These are phyloP conservation scores for Entophlyctis helioformis DNA, from an alignment of 192 early-diverging fungal genomes.

Conservation along the genomic window DNA sequence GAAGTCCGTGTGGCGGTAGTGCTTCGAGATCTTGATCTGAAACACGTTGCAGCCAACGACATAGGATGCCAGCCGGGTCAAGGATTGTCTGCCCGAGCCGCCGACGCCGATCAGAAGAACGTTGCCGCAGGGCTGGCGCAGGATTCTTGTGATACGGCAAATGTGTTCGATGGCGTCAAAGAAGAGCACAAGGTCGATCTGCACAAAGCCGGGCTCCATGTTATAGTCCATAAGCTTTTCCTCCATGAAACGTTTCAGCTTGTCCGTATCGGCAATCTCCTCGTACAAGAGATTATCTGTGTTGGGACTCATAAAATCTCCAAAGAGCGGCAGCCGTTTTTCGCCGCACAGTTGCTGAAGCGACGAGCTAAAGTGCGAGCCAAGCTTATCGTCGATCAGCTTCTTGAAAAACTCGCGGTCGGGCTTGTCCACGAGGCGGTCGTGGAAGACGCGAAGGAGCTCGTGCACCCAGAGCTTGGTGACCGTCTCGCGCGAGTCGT, in stretches of 20 bases:
- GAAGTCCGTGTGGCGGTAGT: slow-evolving; percentile 43
- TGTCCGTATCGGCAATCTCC: slow-evolving; percentile 29
- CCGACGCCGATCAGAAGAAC: slow-evolving; percentile 45
- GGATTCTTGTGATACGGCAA: slow-evolving; percentile 40
- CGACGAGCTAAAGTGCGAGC: slow-evolving; percentile 24
- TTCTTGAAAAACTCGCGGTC: slow-evolving; percentile 37
- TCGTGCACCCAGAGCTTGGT: slow-evolving; percentile 47
- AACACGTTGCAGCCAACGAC: slow-evolving; percentile 36
- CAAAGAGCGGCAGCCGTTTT: slow-evolving; percentile 36
- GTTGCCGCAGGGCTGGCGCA: slow-evolving; percentile 38
- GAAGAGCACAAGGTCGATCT: slow-evolving; percentile 42
- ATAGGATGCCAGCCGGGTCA: slow-evolving; percentile 38
- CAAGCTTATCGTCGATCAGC: slow-evolving; percentile 41
- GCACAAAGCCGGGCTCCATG: slow-evolving; percentile 32
- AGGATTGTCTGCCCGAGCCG: slow-evolving; percentile 34
- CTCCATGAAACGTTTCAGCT: slow-evolving; percentile 35
- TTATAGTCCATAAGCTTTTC: slow-evolving; percentile 47
- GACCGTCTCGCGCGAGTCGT: slow-evolving; percentile 35
- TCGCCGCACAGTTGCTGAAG: slow-evolving; percentile 36
- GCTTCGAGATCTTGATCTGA: slow-evolving; percentile 51
- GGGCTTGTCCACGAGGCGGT: slow-evolving; percentile 38
- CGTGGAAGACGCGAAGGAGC: slow-evolving; percentile 36
- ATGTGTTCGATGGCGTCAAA: slow-evolving; percentile 48
- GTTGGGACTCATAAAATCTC: slow-evolving; percentile 35
- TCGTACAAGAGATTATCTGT: slow-evolving; percentile 32